Evolutionary conservation across 2,329 filamentous ascomycete genomes (phyloP), one percentile per base, ranked within the genome.

Genomic region (Anisogramma anomala): DNA sequence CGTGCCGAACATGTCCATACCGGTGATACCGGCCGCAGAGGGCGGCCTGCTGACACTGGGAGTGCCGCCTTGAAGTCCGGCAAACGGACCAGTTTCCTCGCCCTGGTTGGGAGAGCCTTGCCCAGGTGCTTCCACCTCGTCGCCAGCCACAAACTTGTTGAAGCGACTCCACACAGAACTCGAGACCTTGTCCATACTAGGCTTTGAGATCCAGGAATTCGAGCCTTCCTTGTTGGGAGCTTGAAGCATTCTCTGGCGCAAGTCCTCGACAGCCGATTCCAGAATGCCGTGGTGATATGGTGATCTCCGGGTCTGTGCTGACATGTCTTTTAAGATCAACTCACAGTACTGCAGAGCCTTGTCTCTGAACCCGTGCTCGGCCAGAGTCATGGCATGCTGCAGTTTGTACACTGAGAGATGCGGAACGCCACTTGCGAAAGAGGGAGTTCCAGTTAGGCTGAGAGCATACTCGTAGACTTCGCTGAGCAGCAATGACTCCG

Each of bases 271-370:
- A 22, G 79, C 75, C 9, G 73, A 67, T 47, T 91, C 78, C 33
- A 98, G 69, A 22, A 79, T 62, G 11, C 72, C 66, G 54, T 95
- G 81, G 56, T 95, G 85, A 60, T 98, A 96, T 3, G 80, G 81
- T 5, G 88, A 95, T 26, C 82, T 70, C 56, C 83, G 82, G 0
- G 87, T 93, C 50, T 84, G 86, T 4, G 84, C 75, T 36, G 79
- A 83, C 47, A 94, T 82, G 1, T 84, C 77, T 10, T 73, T 64
- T 26, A 74, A 72, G 51, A 98, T 88, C 6, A 79, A 73, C 52
- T 96, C 89, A 58, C 88, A 95, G 55, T 99, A 99, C 44, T 84
- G 78, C 53, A 94, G 72, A 1, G 93, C 88, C 59, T 94, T 88
- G 35, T 80, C 74, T 45, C 79, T 77, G 51, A 81, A 74, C 1